Base-by-base conservation (phyloP, 441 rosid species). In the Geranium incanum region DNA sequence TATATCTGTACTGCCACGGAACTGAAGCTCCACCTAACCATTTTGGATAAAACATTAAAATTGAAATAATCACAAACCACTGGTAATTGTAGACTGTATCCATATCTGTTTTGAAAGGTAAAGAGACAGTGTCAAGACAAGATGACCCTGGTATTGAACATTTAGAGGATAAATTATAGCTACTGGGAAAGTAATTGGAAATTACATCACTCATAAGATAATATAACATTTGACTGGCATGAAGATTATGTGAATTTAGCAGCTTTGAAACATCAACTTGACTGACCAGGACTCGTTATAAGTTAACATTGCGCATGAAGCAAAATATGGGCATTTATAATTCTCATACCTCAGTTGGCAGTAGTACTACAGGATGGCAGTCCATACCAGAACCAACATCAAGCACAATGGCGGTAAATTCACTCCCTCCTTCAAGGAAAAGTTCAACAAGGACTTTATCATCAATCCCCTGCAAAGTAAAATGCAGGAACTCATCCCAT, bases 391-490 rank as follows among this genome's bases (percentile, higher is more conserved):
- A 83, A 62, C 97, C 99, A 78, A 92, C 95, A 74, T 92, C 99
- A 72, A 94, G 86, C 79, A 94, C 86, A 77, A 91, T 90, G 80
- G 97, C 90, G 52, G 99, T 94, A 77, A 94, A 92, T 80, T 94
- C 97, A 63, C 86, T 86, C 18, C 90, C 97, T 82, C 93, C 89
- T 81, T 91, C 84, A 55, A 94, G 89, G 81, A 87, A 92, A 74
- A 86, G 79, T 83, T 94, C 99, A 67, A 92, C 78, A 45, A 94
- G 75, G 70, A 90, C 85, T 77, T 85, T 84, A 70, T 85, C 88
- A 76, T 92, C 99, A 71, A 94, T 90, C 68, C 94, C 97, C 99
- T 94, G 82, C 36, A 39, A 67, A 39, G 68, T 60, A 68, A 18
- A 74, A 73, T 64, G 68, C 75, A n/a, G 78, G 15, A 23, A 71